Percentiles rank a stretch among this genome's conserved stretches.
phyloP scores from a whole-genome alignment of 2,329 filamentous ascomycete genomes.

The Aspergillus fructus region DNA sequence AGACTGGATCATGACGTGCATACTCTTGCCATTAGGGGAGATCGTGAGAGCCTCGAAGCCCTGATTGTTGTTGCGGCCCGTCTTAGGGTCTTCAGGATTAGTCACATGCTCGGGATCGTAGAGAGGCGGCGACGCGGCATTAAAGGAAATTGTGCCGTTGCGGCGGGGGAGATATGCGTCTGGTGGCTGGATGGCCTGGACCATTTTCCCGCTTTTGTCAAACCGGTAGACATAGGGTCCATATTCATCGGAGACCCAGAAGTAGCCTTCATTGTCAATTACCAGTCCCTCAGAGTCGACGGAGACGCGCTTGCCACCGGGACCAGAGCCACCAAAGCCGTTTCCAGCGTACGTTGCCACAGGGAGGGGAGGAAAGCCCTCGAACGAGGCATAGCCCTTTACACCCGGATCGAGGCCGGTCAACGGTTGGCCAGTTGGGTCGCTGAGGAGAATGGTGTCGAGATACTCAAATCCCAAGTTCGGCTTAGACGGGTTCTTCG shows the following conservation, averaged over 20 bases:
- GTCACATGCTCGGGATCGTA: slow-evolving; percentile 54
- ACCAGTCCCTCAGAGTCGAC: slow-evolving; percentile 68
- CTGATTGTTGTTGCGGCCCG: slow-evolving; percentile 70
- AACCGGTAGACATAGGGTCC: slow-evolving; percentile 71
- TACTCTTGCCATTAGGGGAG: slow-evolving; percentile 60
- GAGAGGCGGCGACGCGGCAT: slow-evolving; percentile 61
- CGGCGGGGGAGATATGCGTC: slow-evolving; percentile 64
- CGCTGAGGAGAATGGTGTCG: slow-evolving; percentile 64
- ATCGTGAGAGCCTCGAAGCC: slow-evolving; percentile 70
- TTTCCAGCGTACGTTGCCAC: slow-evolving; percentile 64
- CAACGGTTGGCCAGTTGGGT: slow-evolving; percentile 60
- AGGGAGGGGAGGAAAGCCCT: slow-evolving; percentile 63
- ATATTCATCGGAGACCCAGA: slow-evolving; percentile 72
- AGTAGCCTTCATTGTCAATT: slow-evolving; percentile 58
- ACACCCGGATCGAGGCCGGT: slow-evolving; percentile 65
- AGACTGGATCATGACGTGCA: slow-evolving; percentile 67
- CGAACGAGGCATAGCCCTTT: slow-evolving; percentile 53
- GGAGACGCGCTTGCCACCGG: slow-evolving; percentile 59
- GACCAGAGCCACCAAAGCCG: slow-evolving; percentile 63
- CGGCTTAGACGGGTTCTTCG: slow-evolving; percentile 53
- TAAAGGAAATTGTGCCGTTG: slow-evolving; percentile 63
- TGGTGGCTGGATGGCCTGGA: slow-evolving; percentile 63
- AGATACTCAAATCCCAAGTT: slow-evolving; percentile 64
- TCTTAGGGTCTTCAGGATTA: slow-evolving; percentile 56
- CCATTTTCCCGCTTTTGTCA: slow-evolving; percentile 56